Base-by-base conservation (phyloP, 2,329 filamentous ascomycete species). In the Epichloe scottii region DNA sequence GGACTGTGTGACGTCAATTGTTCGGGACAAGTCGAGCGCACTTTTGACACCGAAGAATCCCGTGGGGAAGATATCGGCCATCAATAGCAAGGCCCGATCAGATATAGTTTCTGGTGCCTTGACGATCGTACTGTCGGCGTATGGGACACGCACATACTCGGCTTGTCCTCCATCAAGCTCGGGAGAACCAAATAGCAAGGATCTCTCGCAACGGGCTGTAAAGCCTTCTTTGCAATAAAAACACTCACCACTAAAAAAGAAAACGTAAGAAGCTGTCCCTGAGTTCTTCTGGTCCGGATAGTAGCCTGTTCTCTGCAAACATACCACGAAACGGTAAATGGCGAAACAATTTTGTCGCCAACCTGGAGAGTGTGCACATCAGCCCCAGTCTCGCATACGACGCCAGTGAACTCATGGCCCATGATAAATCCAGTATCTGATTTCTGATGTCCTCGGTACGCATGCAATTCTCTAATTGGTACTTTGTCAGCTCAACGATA, bases 61-160 rank as follows among this genome's bases (percentile, higher is more conserved):
- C 0, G 84, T 88, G 1, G 89, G 89, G 67, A 93, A 95, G 60
- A 95, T 94, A 63, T 95, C 89, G 15, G 87, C 89, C 89, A 95
- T 95, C 26, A 95, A 76, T 6, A 94, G 81, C 46, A 94, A 74
- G 37, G 81, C 81, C 56, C 85, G 78, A 58, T 91, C 84, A 19
- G 84, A 79, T 52, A 94, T 84, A n/a, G 57, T 60, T 8, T 76
- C 79, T 2, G 78, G 67, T 0, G 88, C 84, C 60, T 83, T 84
- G 62, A 89, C 77, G n/a, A 84, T 79, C 1, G 88, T 94, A 37
- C 81, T 81, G 61, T 95, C 89, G 11, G 89, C 89, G 50, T 84
- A 71, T 0, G 90, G 90, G 14, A 95, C 78, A 35, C 88, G 82
- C 48, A 90, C 84, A 63, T 83, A 94, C 67, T 93, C 84, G 34